Percentiles rank a stretch among this genome's conserved stretches.
phyloP scores from a whole-genome alignment of 1,284 basidiomycete genomes.

The Heterobasidion annosum region DNA sequence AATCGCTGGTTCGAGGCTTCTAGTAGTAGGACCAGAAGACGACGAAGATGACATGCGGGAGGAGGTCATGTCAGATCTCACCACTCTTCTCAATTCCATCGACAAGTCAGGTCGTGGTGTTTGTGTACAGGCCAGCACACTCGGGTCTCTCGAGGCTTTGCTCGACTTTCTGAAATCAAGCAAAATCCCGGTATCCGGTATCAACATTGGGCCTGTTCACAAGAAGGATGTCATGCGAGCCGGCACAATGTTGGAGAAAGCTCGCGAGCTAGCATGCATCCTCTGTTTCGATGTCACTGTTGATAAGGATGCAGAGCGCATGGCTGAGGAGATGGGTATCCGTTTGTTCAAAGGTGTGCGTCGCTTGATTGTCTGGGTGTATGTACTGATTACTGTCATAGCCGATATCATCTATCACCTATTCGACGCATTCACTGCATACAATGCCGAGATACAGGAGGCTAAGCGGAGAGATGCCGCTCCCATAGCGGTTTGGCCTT shows the following conservation, averaged over 20 bases:
- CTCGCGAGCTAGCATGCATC: constrained; percentile 92
- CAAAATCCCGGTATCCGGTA: constrained; percentile 96
- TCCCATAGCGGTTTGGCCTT: constrained; percentile 96
- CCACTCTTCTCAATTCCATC: constrained; percentile 83
- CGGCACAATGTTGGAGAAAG: constrained; percentile 93
- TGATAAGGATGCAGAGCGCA: constrained; percentile 85
- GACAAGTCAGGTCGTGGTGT: constrained; percentile 95
- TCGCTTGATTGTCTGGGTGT: neutral
- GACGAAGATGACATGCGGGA: constrained; percentile 94
- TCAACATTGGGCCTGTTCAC: constrained; percentile 98
- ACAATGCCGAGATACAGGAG: constrained; percentile 89
- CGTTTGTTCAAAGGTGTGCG: constrained; percentile 81
- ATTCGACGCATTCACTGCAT: constrained; percentile 96
- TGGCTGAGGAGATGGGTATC: constrained; percentile 93
- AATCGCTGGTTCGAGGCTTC: constrained; percentile 93
- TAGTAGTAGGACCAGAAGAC: constrained; percentile 90
- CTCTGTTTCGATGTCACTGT: constrained; percentile 96
- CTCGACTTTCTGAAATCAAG: constrained; percentile 92
- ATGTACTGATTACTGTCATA: constrained; percentile 18
- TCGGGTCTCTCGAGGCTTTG: constrained; percentile 95
- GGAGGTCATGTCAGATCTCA: constrained; percentile 95
- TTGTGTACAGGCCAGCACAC: constrained; percentile 95
- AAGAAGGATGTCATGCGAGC: constrained; percentile 94
- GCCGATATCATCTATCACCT: constrained; percentile 99
- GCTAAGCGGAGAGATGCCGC: constrained; percentile 91